These are phyloP conservation scores for Sonneratia alba DNA, from an alignment of 345 rosid genomes.

Conservation along the genomic window DNA sequence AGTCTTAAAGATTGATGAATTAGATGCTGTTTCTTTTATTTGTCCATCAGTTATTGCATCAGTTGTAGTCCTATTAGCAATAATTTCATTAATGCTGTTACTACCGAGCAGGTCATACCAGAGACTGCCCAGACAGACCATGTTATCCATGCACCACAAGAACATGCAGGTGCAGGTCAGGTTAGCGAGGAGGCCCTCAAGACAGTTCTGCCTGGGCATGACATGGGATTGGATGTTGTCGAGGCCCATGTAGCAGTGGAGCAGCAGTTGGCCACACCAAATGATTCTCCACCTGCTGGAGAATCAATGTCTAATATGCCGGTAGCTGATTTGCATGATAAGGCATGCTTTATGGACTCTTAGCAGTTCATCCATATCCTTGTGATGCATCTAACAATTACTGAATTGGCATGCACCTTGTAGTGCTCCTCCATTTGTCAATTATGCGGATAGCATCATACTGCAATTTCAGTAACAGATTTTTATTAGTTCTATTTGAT, in stretches of 20 bases:
- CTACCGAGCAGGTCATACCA: neutral
- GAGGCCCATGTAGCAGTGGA: conserved; percentile 3
- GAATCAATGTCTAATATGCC: neutral
- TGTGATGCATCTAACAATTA: neutral
- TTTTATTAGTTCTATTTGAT: neutral
- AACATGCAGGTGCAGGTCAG: neutral
- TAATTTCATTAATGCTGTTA: neutral
- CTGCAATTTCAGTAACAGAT: neutral
- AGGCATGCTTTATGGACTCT: neutral
- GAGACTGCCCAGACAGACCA: neutral
- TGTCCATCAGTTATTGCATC: neutral
- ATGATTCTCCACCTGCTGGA: neutral
- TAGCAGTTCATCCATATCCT: neutral
- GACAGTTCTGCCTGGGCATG: neutral
- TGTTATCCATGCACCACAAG: neutral
- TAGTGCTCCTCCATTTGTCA: neutral
- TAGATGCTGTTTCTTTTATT: neutral
- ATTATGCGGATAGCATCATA: neutral
- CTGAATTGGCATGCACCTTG: neutral
- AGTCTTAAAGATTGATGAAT: neutral
- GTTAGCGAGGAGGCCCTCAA: neutral
- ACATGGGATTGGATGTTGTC: neutral
- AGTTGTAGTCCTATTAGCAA: neutral
- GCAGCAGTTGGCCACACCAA: neutral
- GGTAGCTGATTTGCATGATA: neutral